Evolutionary conservation across 306 rosid species (phyloP).

Genomic region (Quercus agrifolia): DNA sequence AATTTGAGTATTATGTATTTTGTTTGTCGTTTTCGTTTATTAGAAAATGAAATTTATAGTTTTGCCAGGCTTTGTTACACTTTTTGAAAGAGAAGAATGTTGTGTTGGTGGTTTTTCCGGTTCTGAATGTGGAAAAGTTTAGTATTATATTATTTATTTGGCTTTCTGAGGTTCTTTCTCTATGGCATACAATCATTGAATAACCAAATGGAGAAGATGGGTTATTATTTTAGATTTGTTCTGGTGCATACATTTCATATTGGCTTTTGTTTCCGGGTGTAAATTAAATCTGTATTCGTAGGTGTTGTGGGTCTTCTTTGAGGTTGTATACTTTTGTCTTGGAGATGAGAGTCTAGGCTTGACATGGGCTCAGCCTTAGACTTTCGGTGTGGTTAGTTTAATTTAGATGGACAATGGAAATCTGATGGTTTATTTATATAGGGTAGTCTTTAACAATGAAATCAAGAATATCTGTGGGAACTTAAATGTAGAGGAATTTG

Average conservation of each 20-base stretch:
- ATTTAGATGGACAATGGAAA: too few relatives aligned
- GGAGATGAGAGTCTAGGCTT: too few relatives aligned
- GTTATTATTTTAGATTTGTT: not conserved
- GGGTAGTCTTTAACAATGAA: too few relatives aligned
- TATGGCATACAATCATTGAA: not conserved
- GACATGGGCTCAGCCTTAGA: too few relatives aligned
- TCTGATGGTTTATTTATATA: too few relatives aligned
- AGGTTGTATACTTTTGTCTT: too few relatives aligned
- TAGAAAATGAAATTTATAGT: not conserved
- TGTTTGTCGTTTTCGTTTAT: slow-evolving; percentile 14
- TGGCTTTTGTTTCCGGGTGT: not conserved
- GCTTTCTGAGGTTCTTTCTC: not conserved
- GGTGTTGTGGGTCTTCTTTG: too few relatives aligned
- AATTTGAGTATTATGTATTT: not conserved
- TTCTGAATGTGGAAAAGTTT: not conserved
- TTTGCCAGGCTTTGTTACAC: not conserved
- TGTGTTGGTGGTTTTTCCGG: not conserved
- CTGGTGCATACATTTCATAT: not conserved
- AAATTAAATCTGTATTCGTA: too few relatives aligned
- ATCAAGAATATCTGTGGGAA: too few relatives aligned
- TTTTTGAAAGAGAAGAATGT: not conserved
- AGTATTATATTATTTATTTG: not conserved
- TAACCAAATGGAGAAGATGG: slow-evolving; percentile 2
- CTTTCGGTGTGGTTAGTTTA: too few relatives aligned
- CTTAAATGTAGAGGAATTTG: too few relatives aligned